Base-by-base conservation (phyloP, 495 filamentous ascomycete species). In the Evernia prunastri region DNA sequence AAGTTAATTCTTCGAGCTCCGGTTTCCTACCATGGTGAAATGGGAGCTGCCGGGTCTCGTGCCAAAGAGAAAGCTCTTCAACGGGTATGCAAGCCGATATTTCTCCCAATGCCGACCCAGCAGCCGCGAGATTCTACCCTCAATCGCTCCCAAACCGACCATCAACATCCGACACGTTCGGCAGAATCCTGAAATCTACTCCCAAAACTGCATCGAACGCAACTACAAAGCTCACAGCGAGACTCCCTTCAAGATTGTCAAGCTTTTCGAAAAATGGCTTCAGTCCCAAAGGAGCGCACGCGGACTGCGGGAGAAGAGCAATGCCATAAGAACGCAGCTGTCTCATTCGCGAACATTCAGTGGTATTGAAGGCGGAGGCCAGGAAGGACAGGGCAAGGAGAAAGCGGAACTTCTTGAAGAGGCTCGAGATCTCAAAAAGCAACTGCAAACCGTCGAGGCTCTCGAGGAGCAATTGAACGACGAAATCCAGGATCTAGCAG, bases 151-250 rank as follows among this genome's bases (percentile, higher is more conserved):
- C 10, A 96, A 91, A 70, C 82, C 89, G 11, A 79, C 77, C 25
- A 81, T 92, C 58, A 87, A 97, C 74, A 79, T 96, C 73, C 96
- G 89, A 72, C 86, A 92, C 75, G 96, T 98, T 74, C 90, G 91
- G 59, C 81, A 89, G 61, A 89, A 93, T 74, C 82, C 85, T 47
- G 82, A 86, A 33, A 80, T 94, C 51, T 88, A 97, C 79, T 77
- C 84, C 64, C 78, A 88, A 63, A 98, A 95, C 72, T 95, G 90
- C 73, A 66, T 88, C 61, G 86, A 91, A 59, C 84, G 94, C 59
- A 97, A 96, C 73, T 97, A 96, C 75, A 76, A 82, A 58, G 70
- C 79, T 18, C 86, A 90, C 64, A 79, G 84, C 18, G 69, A 78
- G 4, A 84, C 88, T 67, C 88, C 93, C 2, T 77, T 77, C 37